Base-by-base conservation (phyloP, 2,329 filamentous ascomycete species). In the Cladophialophora chaetospira region DNA sequence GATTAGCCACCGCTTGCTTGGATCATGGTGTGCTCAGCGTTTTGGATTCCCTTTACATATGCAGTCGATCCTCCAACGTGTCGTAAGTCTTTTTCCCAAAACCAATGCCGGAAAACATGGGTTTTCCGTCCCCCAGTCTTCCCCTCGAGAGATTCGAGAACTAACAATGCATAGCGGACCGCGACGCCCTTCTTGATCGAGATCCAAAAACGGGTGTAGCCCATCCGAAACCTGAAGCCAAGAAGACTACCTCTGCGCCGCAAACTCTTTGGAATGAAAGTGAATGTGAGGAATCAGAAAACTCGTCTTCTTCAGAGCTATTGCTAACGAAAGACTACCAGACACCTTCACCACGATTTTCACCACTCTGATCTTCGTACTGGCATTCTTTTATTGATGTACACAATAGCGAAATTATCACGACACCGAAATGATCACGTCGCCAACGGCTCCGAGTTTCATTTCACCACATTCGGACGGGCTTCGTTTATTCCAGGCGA, bases 11-110 rank as follows among this genome's bases (percentile, higher is more conserved):
- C 83, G 0, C 65, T 85, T 40, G 79, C 81, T 0, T 85, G 82
- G 71, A 64, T 84, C 40, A 80, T 81, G 65, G 75, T 81, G 45
- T 78, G 77, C 72, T 78, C 73, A 48, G 80, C 80, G 1, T 71
- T 82, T 23, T 84, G 81, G 80, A 82, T 77, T 0, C 84, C 84
- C 0, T 75, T 87, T 43, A 74, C 75, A 1, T 87, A 87, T 66
- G 81, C 82, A 21, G 79, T 86, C 52, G 80, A 80, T 61, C 84
- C 84, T 0, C 84, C 84, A 0, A 71, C 66, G 2, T 78, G 84
- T 72, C 81, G n/a, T n/a, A n/a, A n/a, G n/a, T n/a, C n/a, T n/a
- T n/a, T n/a, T n/a, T n/a, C n/a, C n/a, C n/a, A n/a, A n/a, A n/a
- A n/a, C n/a, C n/a, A n/a, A n/a, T n/a, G n/a, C n/a, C n/a, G n/a